Base-by-base conservation (phyloP, 257 asterid genomes). In the Eucommia ulmoides region DNA sequence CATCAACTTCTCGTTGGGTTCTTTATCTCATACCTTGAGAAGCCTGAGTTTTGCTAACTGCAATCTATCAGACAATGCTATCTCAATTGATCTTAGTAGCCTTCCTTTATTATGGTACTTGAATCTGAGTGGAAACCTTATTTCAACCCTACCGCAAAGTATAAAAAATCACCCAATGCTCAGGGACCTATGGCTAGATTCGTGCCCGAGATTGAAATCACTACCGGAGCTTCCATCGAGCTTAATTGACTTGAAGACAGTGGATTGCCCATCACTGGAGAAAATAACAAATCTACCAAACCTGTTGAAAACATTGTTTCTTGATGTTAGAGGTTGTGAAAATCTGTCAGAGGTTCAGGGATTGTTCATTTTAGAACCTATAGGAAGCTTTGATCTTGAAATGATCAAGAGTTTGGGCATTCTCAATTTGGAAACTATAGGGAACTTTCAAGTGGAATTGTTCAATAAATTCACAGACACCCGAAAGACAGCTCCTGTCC, bases 11-110 rank as follows among this genome's bases (percentile, higher is more conserved):
- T 45, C 52, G 1, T 16, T 55, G 25, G 24, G 42, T 55, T 45
- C 53, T 45, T 26, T 55, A 45, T 55, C 61, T 7, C 49, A 45
- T 19, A 45, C 61, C 46, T 50, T 55, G 20, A 23, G 45, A 24
- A 55, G 53, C 61, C 25, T 55, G 29, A 55, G 61, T 26, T 53
- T 55, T 23, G 53, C 52, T 12, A 55, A 48, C 12, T 55, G 61
- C 61, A 55, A 21, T n/a, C 45, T 55, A 19, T 42, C 53, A 21
- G 61, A 55, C 22, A 53, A 55, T 26, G 45, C 53, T 25, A 15
- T 45, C 3, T 42, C 61, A 7, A 23, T 21, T 45, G 50, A 41
- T 47, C 22, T 55, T 29, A 19, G 41, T 35, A 45, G 50, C 35
- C 61, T 55, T 20, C 22, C 51, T 46, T 45, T 20, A 7, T 45